These are phyloP conservation scores for Wickerhamomyces sp. DNA, from an alignment of 1,139 yeast genomes.

Conservation along the genomic window DNA sequence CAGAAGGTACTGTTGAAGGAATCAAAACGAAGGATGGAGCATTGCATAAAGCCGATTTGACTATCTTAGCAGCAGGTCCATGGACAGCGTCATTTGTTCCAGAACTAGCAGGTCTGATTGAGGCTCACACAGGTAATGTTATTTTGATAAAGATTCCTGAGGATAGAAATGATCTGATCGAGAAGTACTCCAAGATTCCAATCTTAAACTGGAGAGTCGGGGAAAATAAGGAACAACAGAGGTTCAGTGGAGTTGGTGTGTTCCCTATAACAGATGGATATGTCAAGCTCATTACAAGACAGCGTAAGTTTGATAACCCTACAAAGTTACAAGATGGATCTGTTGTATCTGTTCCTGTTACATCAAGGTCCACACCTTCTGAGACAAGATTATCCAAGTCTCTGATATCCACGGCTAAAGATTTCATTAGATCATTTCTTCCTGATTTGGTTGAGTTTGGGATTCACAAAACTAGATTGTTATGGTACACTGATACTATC, in stretches of 20 bases:
- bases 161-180: slow-evolving; percentile 25
- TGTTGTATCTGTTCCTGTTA: slow-evolving; percentile 26
- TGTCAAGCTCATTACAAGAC: slow-evolving; percentile 16
- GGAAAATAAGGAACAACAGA: slow-evolving; percentile 22
- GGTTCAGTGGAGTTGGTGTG: slow-evolving; percentile 13
- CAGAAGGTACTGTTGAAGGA: slow-evolving; percentile 12
- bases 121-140: slow-evolving; percentile 34
- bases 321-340: slow-evolving; percentile 10
- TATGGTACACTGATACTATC: slow-evolving; percentile 43
- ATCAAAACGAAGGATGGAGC: slow-evolving; percentile 16
- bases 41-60: slow-evolving; percentile 25
- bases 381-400: slow-evolving; percentile 15
- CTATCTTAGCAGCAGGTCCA: slow-evolving; percentile 20
- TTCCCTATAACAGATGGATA: slow-evolving; percentile 25
- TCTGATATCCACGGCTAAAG: slow-evolving; percentile 22
- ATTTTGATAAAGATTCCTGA: slow-evolving; percentile 28
- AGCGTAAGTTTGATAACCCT: slow-evolving; percentile 28
- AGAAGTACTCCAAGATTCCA: slow-evolving; percentile 32
- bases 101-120: slow-evolving; percentile 28
- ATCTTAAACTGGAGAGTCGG: slow-evolving; percentile 26
- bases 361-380: slow-evolving; percentile 22
- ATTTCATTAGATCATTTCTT: slow-evolving; percentile 23
- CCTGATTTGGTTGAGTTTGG: slow-evolving; percentile 27
- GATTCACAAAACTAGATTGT: slow-evolving; percentile 25
- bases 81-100: slow-evolving; percentile 22